Evolutionary conservation across 306 rosid genomes (phyloP), one percentile per base, ranked within the genome.

Genomic region (Cajanus cajan): DNA sequence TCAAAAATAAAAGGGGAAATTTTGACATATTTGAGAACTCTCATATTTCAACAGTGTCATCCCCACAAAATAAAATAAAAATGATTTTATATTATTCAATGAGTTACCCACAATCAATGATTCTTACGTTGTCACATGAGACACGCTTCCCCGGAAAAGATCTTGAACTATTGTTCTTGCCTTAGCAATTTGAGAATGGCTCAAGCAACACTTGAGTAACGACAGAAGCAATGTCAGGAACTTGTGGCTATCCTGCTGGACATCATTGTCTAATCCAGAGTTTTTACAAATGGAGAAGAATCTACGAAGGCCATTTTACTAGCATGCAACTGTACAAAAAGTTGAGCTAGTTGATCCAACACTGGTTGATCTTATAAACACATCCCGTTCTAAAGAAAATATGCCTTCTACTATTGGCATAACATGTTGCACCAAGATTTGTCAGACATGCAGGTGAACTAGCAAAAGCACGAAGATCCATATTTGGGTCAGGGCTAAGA

Each of bases 211-310:
- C 83, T 95, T 96, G 43, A 95, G 93, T 87, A 92, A 86, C 59
- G 96, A 92, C 41, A 95, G 88, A 79, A 95, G 97, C 88, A 95
- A 89, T 24, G 98, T 95, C 78, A 95, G 80, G 80, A 95, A 95
- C 88, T 95, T 98, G 15, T 95, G 98, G 88, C 98, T 92, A 81
- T 95, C 98, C 87, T 95, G 98, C 78, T 95, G 98, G 77, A 95
- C 98, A 68, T 89, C 94, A 84, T 95, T 95, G 87, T 95, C 98
- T 73, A 95, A 85, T 95, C 97, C 81, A 95, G 85, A n/a, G 98
- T 95, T 82, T 91, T 88, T 14, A 95, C 94, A 86, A 95, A 92
- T 10, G 97, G 96, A 74, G 90, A 90, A 63, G 98, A 95, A 85
- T 95, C 98, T 78, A 95, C 87, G 82, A 88, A 90, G 71, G 97